Base-by-base conservation (phyloP, 2,329 filamentous ascomycete species). In the Aureobasidium leucospermi region DNA sequence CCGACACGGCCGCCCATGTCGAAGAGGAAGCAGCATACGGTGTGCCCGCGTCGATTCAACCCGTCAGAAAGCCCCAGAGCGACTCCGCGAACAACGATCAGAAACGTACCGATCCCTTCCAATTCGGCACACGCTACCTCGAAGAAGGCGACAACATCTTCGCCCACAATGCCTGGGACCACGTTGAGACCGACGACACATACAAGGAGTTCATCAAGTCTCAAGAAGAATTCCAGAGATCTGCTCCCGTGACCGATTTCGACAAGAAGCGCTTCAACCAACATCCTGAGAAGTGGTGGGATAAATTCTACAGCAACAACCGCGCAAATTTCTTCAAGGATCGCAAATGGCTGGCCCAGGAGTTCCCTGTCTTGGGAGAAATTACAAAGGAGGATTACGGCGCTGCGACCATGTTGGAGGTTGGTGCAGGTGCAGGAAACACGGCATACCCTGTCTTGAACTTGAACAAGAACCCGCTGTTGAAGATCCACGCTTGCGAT, bases 81-180 rank as follows among this genome's bases (percentile, higher is more conserved):
- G 87, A 92, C 73, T 81, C 88, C 68, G 85, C 88, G 41, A 67
- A 78, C 61, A 86, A 87, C 73, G 94, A 91, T 73, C 79, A 88
- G 75, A 97, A 97, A 78, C 84, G 90, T 67, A 89, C 78, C 70
- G 91, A 96, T 70, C 94, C 94, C 16, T 99, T 97, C 74, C 88
- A 95, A 74, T 99, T 99, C 73, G 94, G 94, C 62, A 94, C 89
- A 49, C 89, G 93, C 61, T 89, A 83, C 69, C 84, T 99, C 55
- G 85, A 88, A 68, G 81, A 93, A 72, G 84, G 85, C 70, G 92
- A 96, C 76, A 82, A 97, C 71, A 89, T 96, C 68, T 99, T 93
- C 76, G 88, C 95, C 73, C 96, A 94, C 83, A 99, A 99, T 74
- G 94, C 94, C 39, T 99, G 94, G 94, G 94, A 99, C 73, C 93